phyloP scores from a whole-genome alignment of 129 eudicot genomes.

The Arctium minus region DNA sequence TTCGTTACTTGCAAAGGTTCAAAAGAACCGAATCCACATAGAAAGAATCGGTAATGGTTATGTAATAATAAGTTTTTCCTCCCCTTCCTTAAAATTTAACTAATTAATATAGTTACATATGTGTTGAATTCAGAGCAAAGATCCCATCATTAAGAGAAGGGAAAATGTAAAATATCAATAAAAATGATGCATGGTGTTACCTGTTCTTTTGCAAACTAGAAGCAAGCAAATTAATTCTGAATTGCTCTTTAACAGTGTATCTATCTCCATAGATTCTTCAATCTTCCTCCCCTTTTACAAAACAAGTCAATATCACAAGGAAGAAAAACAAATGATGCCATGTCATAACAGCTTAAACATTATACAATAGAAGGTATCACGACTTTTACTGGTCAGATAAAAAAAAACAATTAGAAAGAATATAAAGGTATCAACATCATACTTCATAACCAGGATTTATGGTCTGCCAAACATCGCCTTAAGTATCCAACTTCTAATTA shows the following conservation, averaged over 20 bases:
- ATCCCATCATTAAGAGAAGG: neutral
- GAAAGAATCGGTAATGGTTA: neutral
- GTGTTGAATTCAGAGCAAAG: neutral
- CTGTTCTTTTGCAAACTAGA: neutral
- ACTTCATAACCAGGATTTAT: neutral
- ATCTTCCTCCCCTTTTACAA: neutral
- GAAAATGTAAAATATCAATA: neutral
- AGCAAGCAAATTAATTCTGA: neutral
- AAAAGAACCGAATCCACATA: neutral
- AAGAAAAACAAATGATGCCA: neutral
- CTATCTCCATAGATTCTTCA: neutral
- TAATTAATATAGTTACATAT: neutral
- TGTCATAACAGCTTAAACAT: neutral
- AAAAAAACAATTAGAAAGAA: neutral
- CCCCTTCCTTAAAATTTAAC: neutral
- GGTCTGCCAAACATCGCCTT: neutral
- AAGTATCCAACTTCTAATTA: neutral
- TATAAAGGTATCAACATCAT: neutral
- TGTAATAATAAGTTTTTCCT: neutral
- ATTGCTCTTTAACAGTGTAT: neutral
- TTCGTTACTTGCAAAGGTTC: conserved; percentile 19
- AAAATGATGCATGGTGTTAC: neutral
- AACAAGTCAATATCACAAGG: neutral
- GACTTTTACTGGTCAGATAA: no score
- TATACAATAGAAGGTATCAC: neutral